Base-by-base conservation (phyloP, 495 filamentous ascomycete species). In the Daldinia decipiens region DNA sequence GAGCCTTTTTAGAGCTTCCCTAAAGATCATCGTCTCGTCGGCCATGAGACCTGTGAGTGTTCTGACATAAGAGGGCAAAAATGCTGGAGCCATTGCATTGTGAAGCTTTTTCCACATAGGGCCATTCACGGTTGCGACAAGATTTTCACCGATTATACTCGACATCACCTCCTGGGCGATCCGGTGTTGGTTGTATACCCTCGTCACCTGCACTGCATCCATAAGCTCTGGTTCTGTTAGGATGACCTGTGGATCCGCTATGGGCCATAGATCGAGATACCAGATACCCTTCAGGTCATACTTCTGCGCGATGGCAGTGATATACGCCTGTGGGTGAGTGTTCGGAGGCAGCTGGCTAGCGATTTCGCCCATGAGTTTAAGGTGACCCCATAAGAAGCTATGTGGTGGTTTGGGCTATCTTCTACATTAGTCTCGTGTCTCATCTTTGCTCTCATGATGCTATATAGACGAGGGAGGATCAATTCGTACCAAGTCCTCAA, bases 31-130 rank as follows among this genome's bases (percentile, higher is more conserved):
- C 17, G 40, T 45, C 40, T 45, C 40, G 5, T 45, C 40, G 17
- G 40, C 40, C 17, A 45, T 17, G 15, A 45, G 40, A 2, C 17
- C n/a, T 8, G 40, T 19, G 40, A 45, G 40, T 17, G 40, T 45
- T 8, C 40, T 45, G 17, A 45, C 40, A 12, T 45, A 12, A 8
- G 40, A 45, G 40, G 40, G 40, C 3, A 45, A 19, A 19, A 45
- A 45, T 19, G 40, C 40, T 4, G 40, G 40, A 9, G 40, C 40
- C 40, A 45, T 45, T 17, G 40, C 40, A 11, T 45, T 45, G 40
- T 45, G 40, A n/a, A 45, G 15, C 40, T 45, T 45, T 45, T 45
- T 45, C 40, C 40, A 45, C 17, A 45, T 19, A 17, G 40, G 40
- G 0, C 40, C 40, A 17, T 45, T 45, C 8, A 19, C 40, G 17